Evolutionary conservation across 352 stramenopile species (phyloP).

Genomic region (Plasmopara muralis): DNA sequence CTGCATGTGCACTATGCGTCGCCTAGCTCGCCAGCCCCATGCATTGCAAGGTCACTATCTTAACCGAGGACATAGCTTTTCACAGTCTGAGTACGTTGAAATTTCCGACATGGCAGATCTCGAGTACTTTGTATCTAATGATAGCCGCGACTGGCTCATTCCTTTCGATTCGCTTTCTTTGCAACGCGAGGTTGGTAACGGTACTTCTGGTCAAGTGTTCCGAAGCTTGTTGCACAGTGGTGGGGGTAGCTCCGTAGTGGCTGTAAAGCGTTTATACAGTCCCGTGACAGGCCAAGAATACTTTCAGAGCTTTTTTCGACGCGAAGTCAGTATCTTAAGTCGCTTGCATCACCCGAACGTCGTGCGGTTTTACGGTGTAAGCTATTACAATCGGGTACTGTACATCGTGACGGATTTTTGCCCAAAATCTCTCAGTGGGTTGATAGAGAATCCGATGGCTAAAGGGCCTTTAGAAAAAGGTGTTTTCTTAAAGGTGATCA

Average conservation of each 20-base stretch:
- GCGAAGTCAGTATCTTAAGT: slow-evolving; percentile 83
- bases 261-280: slow-evolving; percentile 84
- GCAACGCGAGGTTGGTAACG: slow-evolving; percentile 79
- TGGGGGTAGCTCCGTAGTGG: slow-evolving; percentile 76
- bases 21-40: slow-evolving; percentile 62
- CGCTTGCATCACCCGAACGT: slow-evolving; percentile 85
- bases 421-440: slow-evolving; percentile 64
- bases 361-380: slow-evolving; percentile 86
- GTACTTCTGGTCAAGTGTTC: slow-evolving; percentile 87
- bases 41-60: slow-evolving; percentile 36
- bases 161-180: slow-evolving; percentile 84
- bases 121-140: slow-evolving; percentile 84
- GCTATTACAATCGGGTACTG: slow-evolving; percentile 85
- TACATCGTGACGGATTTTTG: slow-evolving; percentile 91
- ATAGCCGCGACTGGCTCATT: slow-evolving; percentile 86
- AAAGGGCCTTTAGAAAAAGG: slow-evolving; percentile 61
- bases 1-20: slow-evolving; percentile 84
- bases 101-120: slow-evolving; percentile 83
- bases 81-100: slow-evolving; percentile 77
- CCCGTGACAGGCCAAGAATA: slow-evolving; percentile 83
- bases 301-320: slow-evolving; percentile 87
- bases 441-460: slow-evolving; percentile 71
- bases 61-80: slow-evolving; percentile 64
- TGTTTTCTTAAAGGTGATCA: slow-evolving; percentile 85
- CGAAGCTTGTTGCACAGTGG: slow-evolving; percentile 77